Conservation (phyloP, 2,329 filamentous ascomycete genomes). For the Fusarium clavum region DNA sequence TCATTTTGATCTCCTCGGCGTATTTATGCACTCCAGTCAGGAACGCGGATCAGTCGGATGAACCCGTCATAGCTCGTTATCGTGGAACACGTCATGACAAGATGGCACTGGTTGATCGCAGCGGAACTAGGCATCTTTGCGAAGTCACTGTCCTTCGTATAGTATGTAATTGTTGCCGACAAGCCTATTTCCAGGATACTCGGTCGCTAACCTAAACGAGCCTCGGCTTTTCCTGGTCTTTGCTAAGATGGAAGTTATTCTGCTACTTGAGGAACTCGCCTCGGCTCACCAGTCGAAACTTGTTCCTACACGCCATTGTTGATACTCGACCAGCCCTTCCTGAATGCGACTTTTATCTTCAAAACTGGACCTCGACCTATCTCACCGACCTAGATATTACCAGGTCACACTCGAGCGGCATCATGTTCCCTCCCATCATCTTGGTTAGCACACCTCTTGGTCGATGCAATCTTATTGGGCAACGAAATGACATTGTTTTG, state of each 20-base stretch:
- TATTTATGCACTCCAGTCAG: background rate
- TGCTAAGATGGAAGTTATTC: background rate
- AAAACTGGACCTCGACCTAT: background rate
- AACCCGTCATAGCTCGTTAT: background rate
- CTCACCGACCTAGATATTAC: too few species aligned
- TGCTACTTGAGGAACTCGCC: background rate
- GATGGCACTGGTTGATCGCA: background rate
- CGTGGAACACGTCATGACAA: background rate
- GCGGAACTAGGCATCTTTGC: background rate
- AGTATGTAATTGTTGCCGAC: background rate
- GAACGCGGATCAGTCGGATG: background rate
- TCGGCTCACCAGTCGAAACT: background rate
- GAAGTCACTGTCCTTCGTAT: background rate
- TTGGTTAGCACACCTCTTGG: too few species aligned
- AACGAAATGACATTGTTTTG: too few species aligned
- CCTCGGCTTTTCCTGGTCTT: background rate
- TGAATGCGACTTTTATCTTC: background rate
- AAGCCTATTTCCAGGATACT: background rate
- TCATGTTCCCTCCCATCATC: too few species aligned
- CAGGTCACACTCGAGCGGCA: too few species aligned
- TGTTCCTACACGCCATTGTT: background rate
- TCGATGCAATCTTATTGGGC: too few species aligned
- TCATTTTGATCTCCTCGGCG: background rate
- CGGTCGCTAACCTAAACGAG: background rate
- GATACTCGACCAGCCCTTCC: background rate